Evolutionary conservation across 179 eudicot species (phyloP), one percentile per base, ranked within the genome.

Genomic region (Beta lomatogona): DNA sequence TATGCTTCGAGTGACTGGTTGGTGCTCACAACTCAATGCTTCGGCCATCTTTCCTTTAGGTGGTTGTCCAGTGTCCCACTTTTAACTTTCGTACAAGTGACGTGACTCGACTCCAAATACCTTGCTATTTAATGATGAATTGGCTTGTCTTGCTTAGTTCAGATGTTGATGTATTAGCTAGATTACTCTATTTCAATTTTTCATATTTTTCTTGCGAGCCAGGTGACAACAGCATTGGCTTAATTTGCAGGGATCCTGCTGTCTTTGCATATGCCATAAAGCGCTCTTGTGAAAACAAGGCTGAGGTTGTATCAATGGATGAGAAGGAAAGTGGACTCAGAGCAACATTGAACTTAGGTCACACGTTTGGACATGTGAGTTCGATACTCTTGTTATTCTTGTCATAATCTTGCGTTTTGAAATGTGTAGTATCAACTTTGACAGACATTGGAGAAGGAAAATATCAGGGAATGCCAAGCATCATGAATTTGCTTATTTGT

Each of bases 311-410:
- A 36, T 91, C 98, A 70, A 84, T 91, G 81, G 99, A 97, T 88
- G 99, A 97, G 89, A 94, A 88, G 88, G 99, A 97, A 89, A 80
- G 97, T 83, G 98, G 98, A 73, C 68, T 97, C 53, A 90, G 99
- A 84, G 99, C 97, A 59, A 97, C 98, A 71, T 80, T 97, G 84
- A 94, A 97, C 85, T 90, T 97, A 86, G 99, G 99, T 83, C 99
- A 97, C 88, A 94, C 99, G 60, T 97, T 97, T 87, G 99, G 98
- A 73, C 99, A 94, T 87, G 98, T 97, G 83, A 91, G 98, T 89
- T 76, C 13, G 57, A 57, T 57, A 75, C 3, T 28, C 50, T 13
- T 9, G 3, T 57, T 73, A 25, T 28, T 3, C 6, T 73, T 55
- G 21, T 12, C 74, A 10, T 6, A 53, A 28, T 31, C 59, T 70